Conservation (phyloP, 768 basidiomycete genomes). For the Sarcomyxa edulis region DNA sequence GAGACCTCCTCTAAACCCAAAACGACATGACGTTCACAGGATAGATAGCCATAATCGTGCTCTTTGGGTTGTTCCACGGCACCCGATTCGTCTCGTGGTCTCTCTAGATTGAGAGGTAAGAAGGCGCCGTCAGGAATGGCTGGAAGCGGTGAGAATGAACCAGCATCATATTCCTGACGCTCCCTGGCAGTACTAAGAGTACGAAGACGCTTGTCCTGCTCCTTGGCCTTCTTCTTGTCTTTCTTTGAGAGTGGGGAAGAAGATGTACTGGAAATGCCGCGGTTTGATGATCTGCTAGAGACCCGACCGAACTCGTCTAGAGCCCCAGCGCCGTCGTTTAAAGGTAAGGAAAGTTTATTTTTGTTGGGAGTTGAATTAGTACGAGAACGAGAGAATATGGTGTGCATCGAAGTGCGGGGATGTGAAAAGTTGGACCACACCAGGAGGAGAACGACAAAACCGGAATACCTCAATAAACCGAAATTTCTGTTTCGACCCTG, state of each 20-base stretch:
- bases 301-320: slow-evolving; percentile 68
- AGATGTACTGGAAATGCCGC: slow-evolving; percentile 21
- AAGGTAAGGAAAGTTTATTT: slow-evolving; percentile 24
- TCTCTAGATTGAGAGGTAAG: slow-evolving; percentile 46
- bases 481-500: no score
- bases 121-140: slow-evolving; percentile 46
- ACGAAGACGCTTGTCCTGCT: slow-evolving; percentile 30
- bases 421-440: no score
- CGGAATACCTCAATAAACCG: no score
- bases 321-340: slow-evolving; percentile 17
- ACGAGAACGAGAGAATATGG: slow-evolving; percentile 67
- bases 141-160: slow-evolving; percentile 27
- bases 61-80: slow-evolving; percentile 31
- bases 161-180: slow-evolving; percentile 24
- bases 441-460: no score
- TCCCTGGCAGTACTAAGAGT: slow-evolving; percentile 34
- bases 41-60: slow-evolving; percentile 67
- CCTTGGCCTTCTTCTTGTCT: slow-evolving; percentile 48
- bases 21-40: slow-evolving; percentile 66
- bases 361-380: slow-evolving; percentile 54
- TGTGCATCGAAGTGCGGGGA: slow-evolving; percentile 48
- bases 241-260: slow-evolving; percentile 35
- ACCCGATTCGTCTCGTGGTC: slow-evolving; percentile 32
- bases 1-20: slow-evolving; percentile 72
- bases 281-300: slow-evolving; percentile 37